Evolutionary conservation across 2,329 filamentous ascomycete genomes (phyloP).

Genomic region (Cladosporium austrohemisphaericum): DNA sequence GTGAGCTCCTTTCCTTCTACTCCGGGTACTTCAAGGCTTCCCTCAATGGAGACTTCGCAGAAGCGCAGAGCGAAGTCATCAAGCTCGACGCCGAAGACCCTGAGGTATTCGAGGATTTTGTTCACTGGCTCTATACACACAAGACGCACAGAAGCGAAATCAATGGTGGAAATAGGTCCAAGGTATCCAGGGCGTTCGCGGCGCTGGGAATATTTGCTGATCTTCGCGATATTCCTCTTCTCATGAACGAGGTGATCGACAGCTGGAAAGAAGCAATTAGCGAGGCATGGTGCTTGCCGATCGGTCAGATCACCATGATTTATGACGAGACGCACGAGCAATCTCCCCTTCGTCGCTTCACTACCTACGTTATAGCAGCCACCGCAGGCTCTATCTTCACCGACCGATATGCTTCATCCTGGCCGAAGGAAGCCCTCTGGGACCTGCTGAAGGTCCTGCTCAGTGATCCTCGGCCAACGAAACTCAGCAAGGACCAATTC

Average conservation of each 20-base stretch:
- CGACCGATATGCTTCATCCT: neutral
- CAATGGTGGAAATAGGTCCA: accelerated
- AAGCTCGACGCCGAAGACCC: conserved; percentile 17
- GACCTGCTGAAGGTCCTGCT: neutral
- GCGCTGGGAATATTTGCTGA: neutral
- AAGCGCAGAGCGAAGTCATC: conserved; percentile 15
- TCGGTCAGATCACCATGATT: neutral
- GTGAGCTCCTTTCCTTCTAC: conserved; percentile 22
- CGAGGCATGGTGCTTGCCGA: neutral
- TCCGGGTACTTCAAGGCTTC: conserved; percentile 24
- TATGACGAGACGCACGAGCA: neutral
- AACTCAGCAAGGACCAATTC: neutral
- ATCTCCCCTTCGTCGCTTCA: neutral
- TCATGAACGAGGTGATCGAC: neutral
- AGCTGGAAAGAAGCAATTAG: neutral
- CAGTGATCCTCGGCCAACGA: neutral
- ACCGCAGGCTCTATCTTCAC: too few species aligned
- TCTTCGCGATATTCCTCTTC: neutral
- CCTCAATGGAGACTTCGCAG: conserved; percentile 17
- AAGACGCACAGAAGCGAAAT: neutral
- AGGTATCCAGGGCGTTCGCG: neutral
- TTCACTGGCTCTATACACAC: conserved; percentile 20
- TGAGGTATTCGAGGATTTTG: conserved; percentile 18
- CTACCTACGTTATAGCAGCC: too few species aligned
- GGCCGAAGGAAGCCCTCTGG: neutral